A percentile compares a stretch with the other conserved stretches of the same genome.
Conservation (phyloP, 345 rosid genomes). For the Lepidium africanum region DNA sequence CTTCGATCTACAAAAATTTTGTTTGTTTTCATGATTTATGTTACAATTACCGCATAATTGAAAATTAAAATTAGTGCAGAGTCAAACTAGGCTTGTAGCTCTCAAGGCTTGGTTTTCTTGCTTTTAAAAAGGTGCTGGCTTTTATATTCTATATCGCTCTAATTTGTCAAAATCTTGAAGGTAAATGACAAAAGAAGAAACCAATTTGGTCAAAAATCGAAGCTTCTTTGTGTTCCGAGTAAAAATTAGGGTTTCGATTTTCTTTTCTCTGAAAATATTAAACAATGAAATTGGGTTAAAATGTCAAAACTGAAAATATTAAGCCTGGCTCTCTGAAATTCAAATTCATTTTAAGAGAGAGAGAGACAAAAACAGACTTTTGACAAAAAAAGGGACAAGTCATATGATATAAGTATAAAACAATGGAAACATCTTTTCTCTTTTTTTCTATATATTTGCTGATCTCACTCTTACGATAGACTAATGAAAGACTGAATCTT, state of each 20-base stretch:
- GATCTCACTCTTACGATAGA: background rate
- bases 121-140: background rate
- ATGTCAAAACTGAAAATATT: too few relatives aligned
- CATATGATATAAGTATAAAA: constrained; percentile 7
- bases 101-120: background rate
- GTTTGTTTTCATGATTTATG: background rate
- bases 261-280: constrained; percentile 3
- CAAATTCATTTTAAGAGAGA: background rate
- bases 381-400: constrained; percentile 1
- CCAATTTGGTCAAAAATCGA: constrained; percentile 28
- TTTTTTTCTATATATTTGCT: background rate
- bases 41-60: background rate
- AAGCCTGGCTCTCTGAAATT: background rate
- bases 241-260: constrained; percentile 13
- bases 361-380: constrained; percentile 1
- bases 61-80: background rate
- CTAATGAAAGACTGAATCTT: background rate
- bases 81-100: constrained; percentile 19
- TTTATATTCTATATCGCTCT: constrained; percentile 11
- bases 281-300: background rate
- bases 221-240: constrained; percentile 9
- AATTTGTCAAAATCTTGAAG: constrained; percentile 12
- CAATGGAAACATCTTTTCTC: background rate
- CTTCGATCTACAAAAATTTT: background rate
- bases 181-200: constrained; percentile 31